These are phyloP conservation scores for Anisodus acutangulus DNA, from an alignment of 257 asterid genomes.

Conservation along the genomic window DNA sequence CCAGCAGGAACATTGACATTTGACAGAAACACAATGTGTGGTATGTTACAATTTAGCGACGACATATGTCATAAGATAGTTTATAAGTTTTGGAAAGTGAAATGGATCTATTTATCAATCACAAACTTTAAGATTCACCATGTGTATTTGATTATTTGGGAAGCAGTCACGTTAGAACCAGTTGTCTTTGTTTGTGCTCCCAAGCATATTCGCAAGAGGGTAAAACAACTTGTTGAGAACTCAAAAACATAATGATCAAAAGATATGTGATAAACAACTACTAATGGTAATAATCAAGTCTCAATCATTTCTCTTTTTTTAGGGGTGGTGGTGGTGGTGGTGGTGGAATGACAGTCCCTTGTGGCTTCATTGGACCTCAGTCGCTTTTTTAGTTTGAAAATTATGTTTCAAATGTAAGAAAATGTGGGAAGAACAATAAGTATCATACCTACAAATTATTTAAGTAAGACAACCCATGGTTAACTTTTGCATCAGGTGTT, in stretches of 20 bases:
- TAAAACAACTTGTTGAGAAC: not conserved
- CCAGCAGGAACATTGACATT: slow-evolving; percentile 85
- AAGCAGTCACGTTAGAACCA: not conserved
- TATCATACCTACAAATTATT: not conserved
- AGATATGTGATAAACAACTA: not conserved
- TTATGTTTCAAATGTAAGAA: not conserved
- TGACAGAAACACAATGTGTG: slow-evolving; percentile 78
- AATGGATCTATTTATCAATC: not conserved
- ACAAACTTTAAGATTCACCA: not conserved
- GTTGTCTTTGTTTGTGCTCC: not conserved
- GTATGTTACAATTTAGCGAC: slow-evolving; percentile 44
- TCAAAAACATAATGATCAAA: not conserved
- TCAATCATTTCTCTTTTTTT: not conserved
- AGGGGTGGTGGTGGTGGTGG: too few species aligned
- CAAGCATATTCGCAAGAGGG: not conserved
- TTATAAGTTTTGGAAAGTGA: not conserved
- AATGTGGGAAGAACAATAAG: not conserved
- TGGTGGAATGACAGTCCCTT: not conserved
- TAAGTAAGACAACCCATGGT: not conserved
- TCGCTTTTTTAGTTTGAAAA: not conserved
- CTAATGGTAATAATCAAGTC: not conserved
- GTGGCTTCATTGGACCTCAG: not conserved
- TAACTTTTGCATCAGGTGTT: not conserved
- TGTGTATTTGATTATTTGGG: not conserved
- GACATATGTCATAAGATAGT: not conserved